Evolutionary conservation across 2,329 filamentous ascomycete species (phyloP).

Genomic region (Hysterium pulicare): DNA sequence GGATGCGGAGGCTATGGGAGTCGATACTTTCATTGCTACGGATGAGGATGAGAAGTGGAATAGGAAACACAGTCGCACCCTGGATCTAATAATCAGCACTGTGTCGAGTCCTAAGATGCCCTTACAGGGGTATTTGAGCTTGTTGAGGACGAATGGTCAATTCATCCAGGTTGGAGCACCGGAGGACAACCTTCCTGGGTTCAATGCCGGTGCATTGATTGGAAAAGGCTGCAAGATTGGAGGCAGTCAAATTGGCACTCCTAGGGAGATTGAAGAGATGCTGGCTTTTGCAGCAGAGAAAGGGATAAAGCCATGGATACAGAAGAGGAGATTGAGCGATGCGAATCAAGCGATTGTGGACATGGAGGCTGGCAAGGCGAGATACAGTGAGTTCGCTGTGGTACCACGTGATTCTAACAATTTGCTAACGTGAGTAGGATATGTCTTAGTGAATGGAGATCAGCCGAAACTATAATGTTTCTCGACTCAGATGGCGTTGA

Average conservation of each 20-base stretch:
- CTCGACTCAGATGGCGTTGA: no score
- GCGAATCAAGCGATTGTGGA: constrained; percentile 56
- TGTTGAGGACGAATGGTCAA: constrained; percentile 58
- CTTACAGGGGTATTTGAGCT: constrained; percentile 57
- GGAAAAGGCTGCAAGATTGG: constrained; percentile 50
- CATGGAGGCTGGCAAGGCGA: constrained; percentile 54
- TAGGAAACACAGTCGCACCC: constrained; percentile 51
- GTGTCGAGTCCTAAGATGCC: constrained; percentile 61
- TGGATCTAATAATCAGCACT: constrained; percentile 61
- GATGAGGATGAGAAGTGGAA: constrained; percentile 57
- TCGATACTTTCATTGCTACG: constrained; percentile 53
- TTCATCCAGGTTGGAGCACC: constrained; percentile 69
- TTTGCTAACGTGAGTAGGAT: constrained; percentile 8
- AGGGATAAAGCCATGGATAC: constrained; percentile 59
- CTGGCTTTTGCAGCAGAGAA: constrained; percentile 57
- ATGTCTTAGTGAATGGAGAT: constrained; percentile 37
- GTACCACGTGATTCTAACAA: background rate
- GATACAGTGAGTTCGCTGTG: constrained; percentile 35
- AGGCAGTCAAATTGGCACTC: constrained; percentile 50
- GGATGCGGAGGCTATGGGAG: constrained; percentile 58
- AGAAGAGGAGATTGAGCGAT: constrained; percentile 56
- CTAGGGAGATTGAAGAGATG: constrained; percentile 60
- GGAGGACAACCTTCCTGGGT: constrained; percentile 53
- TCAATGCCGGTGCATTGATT: constrained; percentile 59
- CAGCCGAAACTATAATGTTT: no score